Base-by-base conservation (phyloP, 2,329 filamentous ascomycete genomes). In the Trichoderma sp. region DNA sequence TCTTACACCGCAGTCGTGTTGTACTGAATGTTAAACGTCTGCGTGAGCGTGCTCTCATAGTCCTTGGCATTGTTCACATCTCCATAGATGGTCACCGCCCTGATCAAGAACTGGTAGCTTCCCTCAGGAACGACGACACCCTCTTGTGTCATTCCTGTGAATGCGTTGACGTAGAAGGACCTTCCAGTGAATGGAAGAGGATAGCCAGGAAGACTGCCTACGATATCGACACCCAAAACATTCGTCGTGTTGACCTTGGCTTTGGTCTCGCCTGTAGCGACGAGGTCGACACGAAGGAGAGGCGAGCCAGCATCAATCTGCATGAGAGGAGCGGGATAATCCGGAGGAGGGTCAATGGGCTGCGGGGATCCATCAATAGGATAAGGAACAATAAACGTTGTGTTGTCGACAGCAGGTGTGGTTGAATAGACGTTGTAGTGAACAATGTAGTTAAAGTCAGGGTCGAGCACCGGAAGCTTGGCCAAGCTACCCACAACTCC, bases 401-500 rank as follows among this genome's bases (percentile, higher is more conserved):
- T 45, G 38, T 71, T 71, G 2, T 18, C 56, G 16, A 16, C 9
- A 7, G 38, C 68, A 9, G 68, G 68, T 4, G n/a, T 24, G 3
- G 24, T 18, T 2, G 35, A 41, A 12, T 63, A 62, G 6, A 62
- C 33, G n/a, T 62, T 63, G 27, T 71, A 50, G 18, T 62, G 68
- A 33, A 71, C 16, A 12, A 71, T 63, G 38, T 63, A 71, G 35
- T 71, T 71, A 29, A 63, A 63, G 7, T 71, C n/a, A 11, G 68
- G 59, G 11, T 71, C 68, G 4, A 71, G 5, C 4, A 71, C 18
- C 7, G 68, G 56, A 18, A 63, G 56, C 18, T 71, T 50, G 21
- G 68, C 68, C n/a, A 71, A 35, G 35, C 68, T 71, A 1, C 84
- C 84, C 0, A 79, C 80, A 2, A 85, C 77, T 1, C 85, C 85